A percentile compares a stretch with the other conserved stretches of the same genome.
These are phyloP conservation scores for Trametes hirsuta DNA, from an alignment of 1,284 basidiomycete species.

Conservation along the genomic window DNA sequence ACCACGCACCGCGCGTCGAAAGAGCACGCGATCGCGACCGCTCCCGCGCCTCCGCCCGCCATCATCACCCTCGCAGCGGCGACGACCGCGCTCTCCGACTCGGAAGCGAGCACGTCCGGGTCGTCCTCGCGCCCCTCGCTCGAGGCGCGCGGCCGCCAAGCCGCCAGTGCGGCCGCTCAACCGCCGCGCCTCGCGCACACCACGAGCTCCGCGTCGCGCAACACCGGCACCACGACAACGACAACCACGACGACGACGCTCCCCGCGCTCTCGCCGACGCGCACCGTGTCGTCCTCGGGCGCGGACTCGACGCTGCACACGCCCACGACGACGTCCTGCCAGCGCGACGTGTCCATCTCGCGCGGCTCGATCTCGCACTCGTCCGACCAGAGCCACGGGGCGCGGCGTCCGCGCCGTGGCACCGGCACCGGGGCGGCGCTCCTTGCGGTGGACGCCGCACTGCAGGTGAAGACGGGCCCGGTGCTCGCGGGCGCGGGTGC, in stretches of 20 bases:
- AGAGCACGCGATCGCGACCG: neutral
- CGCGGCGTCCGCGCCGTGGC: neutral
- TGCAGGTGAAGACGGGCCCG: neutral
- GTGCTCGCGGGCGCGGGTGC: neutral
- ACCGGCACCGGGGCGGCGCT: neutral
- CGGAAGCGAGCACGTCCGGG: slow-evolving; percentile 14
- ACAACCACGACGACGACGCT: slow-evolving; percentile 18
- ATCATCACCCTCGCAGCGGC: slow-evolving; percentile 5
- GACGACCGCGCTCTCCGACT: slow-evolving; percentile 7
- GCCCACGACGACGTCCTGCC: slow-evolving; percentile 28
- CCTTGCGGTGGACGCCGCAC: neutral
- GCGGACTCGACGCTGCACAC: slow-evolving; percentile 28
- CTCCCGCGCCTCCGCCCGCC: neutral
- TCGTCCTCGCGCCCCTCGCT: slow-evolving; percentile 1
- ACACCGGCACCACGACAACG: slow-evolving; percentile 9
- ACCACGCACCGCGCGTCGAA: slow-evolving; percentile 17
- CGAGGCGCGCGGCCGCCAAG: slow-evolving; percentile 10
- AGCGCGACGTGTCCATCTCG: slow-evolving; percentile 22
- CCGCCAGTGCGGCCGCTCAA: neutral
- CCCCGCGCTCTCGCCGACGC: slow-evolving; percentile 35
- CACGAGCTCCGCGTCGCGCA: slow-evolving; percentile 11
- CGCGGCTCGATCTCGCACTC: slow-evolving; percentile 22
- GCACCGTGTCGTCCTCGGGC: slow-evolving; percentile 29
- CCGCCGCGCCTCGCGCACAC: slow-evolving; percentile 13
- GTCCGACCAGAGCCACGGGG: slow-evolving; percentile 19